Evolutionary conservation across 2,329 filamentous ascomycete genomes (phyloP), one percentile per base, ranked within the genome.

Genomic region (Lojkania enalia): DNA sequence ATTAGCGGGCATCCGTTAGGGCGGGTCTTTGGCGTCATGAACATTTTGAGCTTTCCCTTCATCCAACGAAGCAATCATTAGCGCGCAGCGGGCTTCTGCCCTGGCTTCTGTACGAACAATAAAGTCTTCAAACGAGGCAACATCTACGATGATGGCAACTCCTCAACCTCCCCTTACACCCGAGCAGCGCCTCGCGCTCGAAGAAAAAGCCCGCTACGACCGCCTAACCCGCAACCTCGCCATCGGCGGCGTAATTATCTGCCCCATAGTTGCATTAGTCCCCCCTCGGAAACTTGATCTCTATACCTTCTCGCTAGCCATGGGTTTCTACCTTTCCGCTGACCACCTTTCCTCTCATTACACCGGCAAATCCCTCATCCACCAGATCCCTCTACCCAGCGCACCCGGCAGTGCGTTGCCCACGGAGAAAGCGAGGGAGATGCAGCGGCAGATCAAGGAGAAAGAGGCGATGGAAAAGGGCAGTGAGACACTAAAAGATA

Each of bases 271-370:
- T 39, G 75, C 77, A 36, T 58, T 76, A 13, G 66, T 85, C 7
- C 82, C 82, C 7, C 82, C 82, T 1, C 79, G 82, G 35, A 84
- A 84, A 66, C 66, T 85, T 38, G 82, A 85, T 59, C 57, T 79
- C 41, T 84, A 82, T 67, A 84, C 81, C 14, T 72, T 82, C 54
- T 72, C 71, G 0, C 74, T 85, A 5, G 66, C 73, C 31, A 64
- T 72, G 20, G 73, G 74, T 2, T 79, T 76, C 54, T 64, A 75
- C 44, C 67, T 75, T 23, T 77, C 74, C 6, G 74, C 75, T 7
- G 75, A 79, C 58, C 74, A 80, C 51, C 65, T 81, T 3, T 59
- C 66, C 12, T 67, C 66, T 29, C 66, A 74, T 37, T 66, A 69
- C 39, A 72, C 65, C 20, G 71, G 72, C 4, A 64, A 63, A 15